phyloP scores from a whole-genome alignment of 2,329 filamentous ascomycete genomes.

The Byssothecium circinans region DNA sequence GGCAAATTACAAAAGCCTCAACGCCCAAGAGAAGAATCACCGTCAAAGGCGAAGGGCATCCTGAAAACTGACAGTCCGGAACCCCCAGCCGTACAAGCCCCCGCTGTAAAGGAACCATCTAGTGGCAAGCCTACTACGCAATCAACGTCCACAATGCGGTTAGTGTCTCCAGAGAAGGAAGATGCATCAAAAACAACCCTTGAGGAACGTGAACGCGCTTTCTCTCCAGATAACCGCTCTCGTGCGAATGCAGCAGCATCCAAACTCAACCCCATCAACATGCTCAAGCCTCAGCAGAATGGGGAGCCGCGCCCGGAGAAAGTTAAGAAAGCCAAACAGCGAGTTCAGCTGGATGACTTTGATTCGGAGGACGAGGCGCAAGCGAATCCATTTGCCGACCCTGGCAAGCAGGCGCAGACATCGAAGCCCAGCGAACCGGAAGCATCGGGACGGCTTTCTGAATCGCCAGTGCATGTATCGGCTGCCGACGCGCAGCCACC shows the following conservation, averaged over 20 bases:
- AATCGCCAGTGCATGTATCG: constrained; percentile 70
- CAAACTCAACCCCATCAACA: constrained; percentile 34
- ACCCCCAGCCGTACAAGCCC: constrained; percentile 18
- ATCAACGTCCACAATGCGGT: constrained; percentile 34
- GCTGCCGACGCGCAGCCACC: constrained; percentile 52
- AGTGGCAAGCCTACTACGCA: constrained; percentile 22
- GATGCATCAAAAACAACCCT: constrained; percentile 12
- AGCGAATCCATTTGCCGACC: constrained; percentile 48
- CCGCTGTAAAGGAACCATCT: constrained; percentile 13
- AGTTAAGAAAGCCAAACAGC: constrained; percentile 61
- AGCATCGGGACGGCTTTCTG: constrained; percentile 52
- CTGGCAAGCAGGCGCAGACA: constrained; percentile 38
- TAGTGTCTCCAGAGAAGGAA: constrained; percentile 36
- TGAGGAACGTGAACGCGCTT: constrained; percentile 22
- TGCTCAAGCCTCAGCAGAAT: constrained; percentile 41
- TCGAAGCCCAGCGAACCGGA: constrained; percentile 21
- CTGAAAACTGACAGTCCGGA: constrained; percentile 37
- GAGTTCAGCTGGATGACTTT: constrained; percentile 71
- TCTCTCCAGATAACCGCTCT: constrained; percentile 22
- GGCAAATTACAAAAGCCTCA: constrained; percentile 43
- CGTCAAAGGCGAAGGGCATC: constrained; percentile 36
- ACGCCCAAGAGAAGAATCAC: constrained; percentile 34
- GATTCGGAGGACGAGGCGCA: constrained; percentile 58
- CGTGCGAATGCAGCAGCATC: constrained; percentile 20
- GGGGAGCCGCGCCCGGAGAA: constrained; percentile 59